Conservation (phyloP, 345 rosid species). For the Rhizophora apiculata region DNA sequence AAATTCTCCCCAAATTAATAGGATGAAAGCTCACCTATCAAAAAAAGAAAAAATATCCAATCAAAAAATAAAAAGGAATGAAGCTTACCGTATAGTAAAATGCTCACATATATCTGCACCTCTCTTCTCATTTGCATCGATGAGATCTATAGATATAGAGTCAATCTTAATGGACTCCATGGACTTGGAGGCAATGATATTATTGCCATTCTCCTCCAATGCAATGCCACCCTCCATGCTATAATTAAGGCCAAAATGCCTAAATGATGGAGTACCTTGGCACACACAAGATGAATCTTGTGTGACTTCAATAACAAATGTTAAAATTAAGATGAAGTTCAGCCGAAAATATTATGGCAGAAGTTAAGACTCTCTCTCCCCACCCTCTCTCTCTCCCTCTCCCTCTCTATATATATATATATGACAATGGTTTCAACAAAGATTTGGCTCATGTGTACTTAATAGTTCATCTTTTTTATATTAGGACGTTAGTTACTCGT, state of each 20-base stretch:
- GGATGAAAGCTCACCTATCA: not conserved
- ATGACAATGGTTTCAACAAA: no score
- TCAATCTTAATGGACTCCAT: constrained; percentile 46
- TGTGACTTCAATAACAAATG: not conserved
- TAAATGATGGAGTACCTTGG: constrained; percentile 11
- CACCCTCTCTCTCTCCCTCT: no score
- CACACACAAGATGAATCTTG: constrained; percentile 5
- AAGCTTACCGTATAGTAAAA: constrained; percentile 72
- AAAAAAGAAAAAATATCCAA: not conserved
- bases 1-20: no score
- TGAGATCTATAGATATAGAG: constrained; percentile 58
- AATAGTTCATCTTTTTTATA: no score
- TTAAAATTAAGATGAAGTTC: not conserved
- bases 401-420: no score
- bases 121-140: constrained; percentile 30
- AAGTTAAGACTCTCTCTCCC: no score
- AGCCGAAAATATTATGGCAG: no score
- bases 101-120: constrained; percentile 46
- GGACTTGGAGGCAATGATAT: constrained; percentile 31
- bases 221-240: constrained; percentile 24
- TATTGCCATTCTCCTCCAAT: constrained; percentile 33
- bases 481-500: no score
- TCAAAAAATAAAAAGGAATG: constrained; percentile 6
- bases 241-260: constrained; percentile 2
- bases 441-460: no score